Evolutionary conservation across 1,284 basidiomycete genomes (phyloP).

Genomic region (Mycosarcoma mackinlayi): DNA sequence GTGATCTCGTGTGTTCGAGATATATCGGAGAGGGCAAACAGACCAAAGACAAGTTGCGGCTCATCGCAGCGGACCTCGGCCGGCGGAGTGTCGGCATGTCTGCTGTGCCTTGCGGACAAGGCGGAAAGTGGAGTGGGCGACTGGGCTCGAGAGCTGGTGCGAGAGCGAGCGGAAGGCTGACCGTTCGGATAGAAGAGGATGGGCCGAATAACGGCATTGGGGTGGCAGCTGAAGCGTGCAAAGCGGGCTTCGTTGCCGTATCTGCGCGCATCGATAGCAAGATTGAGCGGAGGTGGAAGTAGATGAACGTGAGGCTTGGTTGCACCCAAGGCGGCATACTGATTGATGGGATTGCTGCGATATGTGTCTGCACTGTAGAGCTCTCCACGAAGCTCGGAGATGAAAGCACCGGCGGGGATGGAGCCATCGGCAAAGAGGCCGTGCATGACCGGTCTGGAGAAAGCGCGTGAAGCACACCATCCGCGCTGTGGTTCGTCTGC

Average conservation of each 20-base stretch:
- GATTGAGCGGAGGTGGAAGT: slow-evolving; percentile 80
- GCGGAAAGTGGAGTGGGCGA: slow-evolving; percentile 18
- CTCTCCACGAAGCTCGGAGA: slow-evolving; percentile 68
- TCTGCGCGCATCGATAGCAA: slow-evolving; percentile 84
- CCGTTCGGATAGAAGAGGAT: slow-evolving; percentile 73
- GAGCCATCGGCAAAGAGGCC: slow-evolving; percentile 69
- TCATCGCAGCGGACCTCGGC: slow-evolving; percentile 64
- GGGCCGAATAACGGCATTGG: slow-evolving; percentile 86
- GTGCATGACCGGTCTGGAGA: slow-evolving; percentile 69
- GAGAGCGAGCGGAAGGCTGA: slow-evolving; percentile 31
- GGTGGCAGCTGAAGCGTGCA: slow-evolving; percentile 84
- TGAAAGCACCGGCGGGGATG: slow-evolving; percentile 69
- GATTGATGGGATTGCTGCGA: slow-evolving; percentile 71
- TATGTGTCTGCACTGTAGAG: slow-evolving; percentile 67
- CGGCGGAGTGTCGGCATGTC: slow-evolving; percentile 48
- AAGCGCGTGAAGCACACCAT: slow-evolving; percentile 69
- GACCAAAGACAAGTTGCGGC: slow-evolving; percentile 77
- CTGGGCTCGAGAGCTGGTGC: slow-evolving; percentile 33
- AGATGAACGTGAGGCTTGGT: slow-evolving; percentile 80
- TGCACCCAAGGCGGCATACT: slow-evolving; percentile 72
- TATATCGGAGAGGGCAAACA: slow-evolving; percentile 84
- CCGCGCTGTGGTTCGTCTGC: slow-evolving; percentile 57
- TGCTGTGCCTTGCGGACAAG: slow-evolving; percentile 18
- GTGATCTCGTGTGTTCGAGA: slow-evolving; percentile 86
- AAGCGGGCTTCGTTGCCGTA: slow-evolving; percentile 82